Base-by-base conservation (phyloP, 805 yeast genomes). In the Millerago galiae region DNA sequence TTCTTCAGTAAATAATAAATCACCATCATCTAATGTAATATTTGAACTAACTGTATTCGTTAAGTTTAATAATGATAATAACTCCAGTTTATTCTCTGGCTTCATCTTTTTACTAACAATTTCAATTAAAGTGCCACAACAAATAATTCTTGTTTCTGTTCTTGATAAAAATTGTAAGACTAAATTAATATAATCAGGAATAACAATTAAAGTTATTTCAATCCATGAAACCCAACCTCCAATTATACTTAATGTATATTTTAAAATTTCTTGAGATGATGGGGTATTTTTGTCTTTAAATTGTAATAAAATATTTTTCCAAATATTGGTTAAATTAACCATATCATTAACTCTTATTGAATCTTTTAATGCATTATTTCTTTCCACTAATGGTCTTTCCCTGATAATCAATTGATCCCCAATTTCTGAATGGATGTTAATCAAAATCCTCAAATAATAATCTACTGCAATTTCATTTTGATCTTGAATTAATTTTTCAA, bases 171-270 rank as follows among this genome's bases (percentile, higher is more conserved):
- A 81, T 70, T 47, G 90, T 80, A 59, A 87, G 95, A 55, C 50
- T 38, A 52, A 43, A 38, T 48, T 51, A 33, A 57, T 56, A 38
- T 57, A 57, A 35, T 56, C 59, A 2, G 52, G 36, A 27, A 46
- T 46, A 8, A 52, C 54, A 30, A 57, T 52, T 37, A 55, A 38
- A 12, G 47, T 42, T 43, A 55, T 55, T 26, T 55, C 59, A 60
- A 90, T 87, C 99, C 99, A 93, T 18, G 90, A 81, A 18, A 89
- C 84, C 74, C 84, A 93, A 11, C 79, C 78, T 10, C 97, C 97
- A 43, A 93, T 77, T 42, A 79, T 79, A 40, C 70, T 70, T 38
- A 88, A 70, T 7, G 79, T 66, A 46, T 74, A 74, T 48, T 73
- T 77, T 54, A 85, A 52, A 47, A 83, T 71, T 45, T 77, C 78